Percentiles rank a stretch among this genome's conserved stretches.
Evolutionary conservation across 306 rosid genomes (phyloP).

Genomic region (Acacia melanoxylon): DNA sequence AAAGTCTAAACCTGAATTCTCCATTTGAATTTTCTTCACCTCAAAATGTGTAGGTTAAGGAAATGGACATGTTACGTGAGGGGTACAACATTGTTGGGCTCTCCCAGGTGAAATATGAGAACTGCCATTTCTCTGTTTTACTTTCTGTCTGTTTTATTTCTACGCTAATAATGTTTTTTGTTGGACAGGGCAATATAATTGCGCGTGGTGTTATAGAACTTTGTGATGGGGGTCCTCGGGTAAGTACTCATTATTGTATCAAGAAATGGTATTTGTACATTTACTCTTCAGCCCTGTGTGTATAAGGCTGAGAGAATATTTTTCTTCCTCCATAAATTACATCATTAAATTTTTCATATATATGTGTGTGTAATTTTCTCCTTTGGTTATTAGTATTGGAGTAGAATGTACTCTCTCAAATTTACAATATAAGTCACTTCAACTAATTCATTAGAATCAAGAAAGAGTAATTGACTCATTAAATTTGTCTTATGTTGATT

Average conservation of each 20-base stretch:
- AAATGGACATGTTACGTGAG: constrained; percentile 59
- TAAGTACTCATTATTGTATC: constrained; percentile 40
- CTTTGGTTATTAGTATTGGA: no score
- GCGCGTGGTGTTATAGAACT: constrained; percentile 84
- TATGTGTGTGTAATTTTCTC: no score
- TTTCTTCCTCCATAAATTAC: no score
- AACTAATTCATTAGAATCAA: no score
- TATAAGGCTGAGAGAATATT: no score
- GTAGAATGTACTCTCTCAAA: no score
- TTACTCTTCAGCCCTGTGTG: no score
- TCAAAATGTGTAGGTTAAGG: constrained; percentile 61
- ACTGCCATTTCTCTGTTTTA: background rate
- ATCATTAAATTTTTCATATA: no score
- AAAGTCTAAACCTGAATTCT: constrained; percentile 11
- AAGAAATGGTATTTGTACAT: background rate
- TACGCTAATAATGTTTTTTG: background rate
- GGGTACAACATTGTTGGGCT: constrained; percentile 95
- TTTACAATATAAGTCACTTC: no score
- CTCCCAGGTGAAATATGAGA: constrained; percentile 71
- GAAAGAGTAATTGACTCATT: no score
- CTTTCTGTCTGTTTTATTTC: background rate
- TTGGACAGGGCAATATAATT: constrained; percentile 78
- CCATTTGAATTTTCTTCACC: constrained; percentile 19
- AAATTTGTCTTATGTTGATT: no score
- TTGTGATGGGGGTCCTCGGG: constrained; percentile 78